These are phyloP conservation scores for Lycium barbarum DNA, from an alignment of 257 asterid species.

Conservation along the genomic window DNA sequence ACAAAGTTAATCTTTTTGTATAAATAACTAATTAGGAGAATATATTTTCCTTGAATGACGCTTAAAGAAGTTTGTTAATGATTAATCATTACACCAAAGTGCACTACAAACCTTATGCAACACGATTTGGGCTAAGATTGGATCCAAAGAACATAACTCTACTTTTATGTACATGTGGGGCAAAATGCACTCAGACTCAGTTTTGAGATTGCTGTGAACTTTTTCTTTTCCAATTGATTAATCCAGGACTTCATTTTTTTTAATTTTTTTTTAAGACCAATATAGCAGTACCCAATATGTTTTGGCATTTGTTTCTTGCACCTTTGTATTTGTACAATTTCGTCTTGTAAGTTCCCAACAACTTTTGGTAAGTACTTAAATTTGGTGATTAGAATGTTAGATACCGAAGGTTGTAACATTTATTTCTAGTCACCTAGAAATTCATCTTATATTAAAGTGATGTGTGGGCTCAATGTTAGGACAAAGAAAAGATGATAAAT, in stretches of 20 bases:
- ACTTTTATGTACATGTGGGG: no score
- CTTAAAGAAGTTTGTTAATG: conserved; percentile 25
- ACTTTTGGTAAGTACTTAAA: background rate
- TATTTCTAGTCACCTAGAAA: background rate
- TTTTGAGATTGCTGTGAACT: no score
- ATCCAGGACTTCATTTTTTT: background rate
- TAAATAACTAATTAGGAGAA: background rate
- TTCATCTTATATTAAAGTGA: background rate
- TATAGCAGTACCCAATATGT: background rate
- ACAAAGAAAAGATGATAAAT: background rate
- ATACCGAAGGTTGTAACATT: background rate
- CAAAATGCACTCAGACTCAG: no score
- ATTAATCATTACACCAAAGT: background rate
- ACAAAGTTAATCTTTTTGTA: background rate
- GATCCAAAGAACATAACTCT: background rate
- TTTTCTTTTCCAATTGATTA: background rate
- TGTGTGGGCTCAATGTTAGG: background rate
- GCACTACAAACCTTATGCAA: conserved; percentile 15
- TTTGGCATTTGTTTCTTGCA: background rate
- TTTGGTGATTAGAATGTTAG: background rate
- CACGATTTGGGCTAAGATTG: conserved; percentile 10
- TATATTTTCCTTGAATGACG: background rate
- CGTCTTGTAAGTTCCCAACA: no score
- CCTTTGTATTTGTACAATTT: background rate
- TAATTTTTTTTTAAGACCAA: background rate